Evolutionary conservation across 1,284 basidiomycete genomes (phyloP), one percentile per base, ranked within the genome.

Genomic region (Ganoderma lucidum): DNA sequence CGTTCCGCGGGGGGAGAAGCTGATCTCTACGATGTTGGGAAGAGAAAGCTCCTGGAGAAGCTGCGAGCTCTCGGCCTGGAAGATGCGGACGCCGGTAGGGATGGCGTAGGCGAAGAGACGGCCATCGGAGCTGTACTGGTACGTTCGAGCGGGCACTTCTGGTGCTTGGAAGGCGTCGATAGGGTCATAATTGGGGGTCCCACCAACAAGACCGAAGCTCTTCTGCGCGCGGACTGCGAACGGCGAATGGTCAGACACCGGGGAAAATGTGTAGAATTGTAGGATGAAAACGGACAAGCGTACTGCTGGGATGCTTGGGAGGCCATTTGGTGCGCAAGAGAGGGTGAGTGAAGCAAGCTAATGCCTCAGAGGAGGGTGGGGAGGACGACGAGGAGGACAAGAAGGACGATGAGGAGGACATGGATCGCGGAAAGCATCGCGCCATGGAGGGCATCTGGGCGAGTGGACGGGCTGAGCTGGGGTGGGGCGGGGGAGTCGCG

Each of bases 1-100:
- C 1, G 93, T 96, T 59, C 96, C 96, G 72, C 93, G 89, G 6
- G 97, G 97, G 9, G 97, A 99, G 82, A 99, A 98, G 73, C 88
- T 88, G 75, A 99, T 82, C 77, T 97, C 96, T 69, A 96, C 80
- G 75, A 94, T 87, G 78, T 93, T 93, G 69, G 91, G 84, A 62
- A 95, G 82, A 56, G 83, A 78, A 69, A 95, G 87, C 78, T 94
- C 91, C 74, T 88, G 88, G 69, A 95, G 82, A 69, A 93, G 83
- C 75, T 89, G 86, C 66, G 90, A 92, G 75, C 87, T 87, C 80
- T 92, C 90, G 71, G 93, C 92, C 79, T 93, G 90, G 80, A 90
- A 90, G 75, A 97, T 90, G 76, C 87, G 88, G 68, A 96, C 89
- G 73, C 93, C 94, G 75, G 85, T 86, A 41, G 94, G 90, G 75